Base-by-base conservation (phyloP, 2,329 filamentous ascomycete species). In the Aspergillus awamori region DNA sequence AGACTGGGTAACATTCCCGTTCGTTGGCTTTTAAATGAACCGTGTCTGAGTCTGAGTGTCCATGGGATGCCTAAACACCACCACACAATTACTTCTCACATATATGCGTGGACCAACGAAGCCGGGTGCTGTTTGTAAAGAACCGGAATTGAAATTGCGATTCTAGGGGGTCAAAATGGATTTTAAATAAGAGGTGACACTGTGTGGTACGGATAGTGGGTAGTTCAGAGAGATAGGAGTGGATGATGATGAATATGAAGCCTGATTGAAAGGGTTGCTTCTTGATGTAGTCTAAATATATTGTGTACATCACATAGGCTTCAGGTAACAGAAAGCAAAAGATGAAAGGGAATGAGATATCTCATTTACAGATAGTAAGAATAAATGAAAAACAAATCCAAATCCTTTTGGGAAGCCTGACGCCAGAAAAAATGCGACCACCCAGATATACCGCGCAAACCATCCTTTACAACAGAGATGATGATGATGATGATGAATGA, bases 351-450 rank as follows among this genome's bases (percentile, higher is more conserved):
- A 30, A 36, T 15, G 33, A 36, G 33, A 36, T 13, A 36, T 41
- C 53, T 33, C 53, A 47, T 56, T 56, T 56, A 47, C 53, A 56
- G 10, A 20, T 20, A 30, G 28, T 30, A 30, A 30, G 38, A 54
- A 52, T 48, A 51, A 30, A 59, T n/a, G 33, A 60, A 53, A 38
- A 53, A 52, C 24, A 30, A 63, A 60, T 59, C 59, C 57, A 48
- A 59, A 59, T 55, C 61, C 57, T 60, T 58, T 59, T 63, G 57
- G 57, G 17, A 48, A 60, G 43, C 58, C 67, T 55, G 64, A 69
- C 67, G 64, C 67, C 68, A 68, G 60, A 55, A 54, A 54, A 65
- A 65, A 68, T 67, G 65, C 64, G 55, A 63, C 57, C 63, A 60
- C 60, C 59, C 60, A 63, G 58, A 65, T 43, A 61, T 55, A 43